Evolutionary conservation across 352 stramenopile genomes (phyloP).

Genomic region (Phytophthora macrochlamydospora): DNA sequence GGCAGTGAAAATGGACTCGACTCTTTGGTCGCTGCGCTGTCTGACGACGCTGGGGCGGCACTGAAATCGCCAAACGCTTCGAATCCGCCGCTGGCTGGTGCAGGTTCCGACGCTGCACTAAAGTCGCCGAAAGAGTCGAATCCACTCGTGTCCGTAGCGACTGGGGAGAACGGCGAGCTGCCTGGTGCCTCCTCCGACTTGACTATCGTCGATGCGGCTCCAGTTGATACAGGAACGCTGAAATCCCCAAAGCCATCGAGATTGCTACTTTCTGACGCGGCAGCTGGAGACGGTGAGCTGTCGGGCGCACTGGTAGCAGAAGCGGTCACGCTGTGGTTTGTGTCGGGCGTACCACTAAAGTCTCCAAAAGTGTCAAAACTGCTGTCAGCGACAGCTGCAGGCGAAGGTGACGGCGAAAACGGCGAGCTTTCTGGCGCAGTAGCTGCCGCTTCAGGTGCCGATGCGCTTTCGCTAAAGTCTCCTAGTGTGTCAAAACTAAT

Average conservation of each 20-base stretch:
- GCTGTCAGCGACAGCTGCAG: not conserved
- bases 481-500: slow-evolving; percentile 5
- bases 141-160: slow-evolving; percentile 12
- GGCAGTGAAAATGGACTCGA: not conserved
- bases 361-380: too few relatives aligned
- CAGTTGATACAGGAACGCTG: not conserved
- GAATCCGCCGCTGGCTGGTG: slow-evolving; percentile 9
- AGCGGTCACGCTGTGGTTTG: too few relatives aligned
- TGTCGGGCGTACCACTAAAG: too few relatives aligned
- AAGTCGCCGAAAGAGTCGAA: slow-evolving; percentile 22
- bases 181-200: slow-evolving; percentile 10
- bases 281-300: not conserved
- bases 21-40: not conserved
- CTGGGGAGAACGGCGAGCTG: slow-evolving; percentile 21
- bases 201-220: not conserved
- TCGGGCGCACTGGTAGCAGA: not conserved
- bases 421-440: slow-evolving; percentile 1
- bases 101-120: slow-evolving; percentile 3
- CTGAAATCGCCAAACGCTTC: slow-evolving; percentile 30
- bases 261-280: not conserved
- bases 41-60: slow-evolving; percentile 11
- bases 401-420: slow-evolving; percentile 4
- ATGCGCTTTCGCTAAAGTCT: not conserved
- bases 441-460: slow-evolving; percentile 3
- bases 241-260: slow-evolving; percentile 11